Percentiles rank a stretch among this genome's conserved stretches.
Conservation (phyloP, 2,329 filamentous ascomycete genomes). For the Furcasterigmium furcatum region DNA sequence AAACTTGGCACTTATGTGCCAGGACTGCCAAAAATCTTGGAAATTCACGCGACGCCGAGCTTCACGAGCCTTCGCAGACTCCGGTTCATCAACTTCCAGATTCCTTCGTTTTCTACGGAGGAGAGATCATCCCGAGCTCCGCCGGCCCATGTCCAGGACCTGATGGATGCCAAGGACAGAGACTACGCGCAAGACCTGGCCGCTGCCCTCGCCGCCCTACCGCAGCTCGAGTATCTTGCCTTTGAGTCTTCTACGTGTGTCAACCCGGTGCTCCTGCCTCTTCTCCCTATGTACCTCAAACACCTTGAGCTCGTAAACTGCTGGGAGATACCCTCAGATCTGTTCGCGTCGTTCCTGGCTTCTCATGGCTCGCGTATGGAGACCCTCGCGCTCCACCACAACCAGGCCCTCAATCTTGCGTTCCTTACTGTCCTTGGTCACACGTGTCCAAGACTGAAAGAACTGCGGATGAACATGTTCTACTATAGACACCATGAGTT, state of each 20-base stretch:
- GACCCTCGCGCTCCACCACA: conserved; percentile 70
- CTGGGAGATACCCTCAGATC: conserved; percentile 66
- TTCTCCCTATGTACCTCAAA: conserved; percentile 63
- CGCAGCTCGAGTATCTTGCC: conserved; percentile 61
- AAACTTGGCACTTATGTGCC: conserved; percentile 34
- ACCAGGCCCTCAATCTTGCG: conserved; percentile 71
- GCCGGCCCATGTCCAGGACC: too few relatives aligned
- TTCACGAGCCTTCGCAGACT: conserved; percentile 56
- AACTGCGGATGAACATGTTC: conserved; percentile 72
- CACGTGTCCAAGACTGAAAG: conserved; percentile 67
- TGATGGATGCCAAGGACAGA: conserved; percentile 25
- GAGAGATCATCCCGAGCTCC: not conserved
- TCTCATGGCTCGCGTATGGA: conserved; percentile 66
- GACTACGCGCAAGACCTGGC: conserved; percentile 33
- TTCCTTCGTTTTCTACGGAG: conserved; percentile 37
- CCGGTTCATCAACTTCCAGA: conserved; percentile 62
- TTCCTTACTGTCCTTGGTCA: conserved; percentile 67
- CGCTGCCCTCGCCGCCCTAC: conserved; percentile 49
- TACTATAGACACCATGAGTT: conserved; percentile 70
- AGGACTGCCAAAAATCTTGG: conserved; percentile 43
- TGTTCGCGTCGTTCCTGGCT: conserved; percentile 62
- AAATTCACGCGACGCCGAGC: conserved; percentile 49
- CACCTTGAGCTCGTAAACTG: conserved; percentile 77
- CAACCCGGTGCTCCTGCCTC: conserved; percentile 63
- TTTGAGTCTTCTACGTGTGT: conserved; percentile 75